Evolutionary conservation across 2,329 filamentous ascomycete species (phyloP).

Genomic region (Periconia digitata): DNA sequence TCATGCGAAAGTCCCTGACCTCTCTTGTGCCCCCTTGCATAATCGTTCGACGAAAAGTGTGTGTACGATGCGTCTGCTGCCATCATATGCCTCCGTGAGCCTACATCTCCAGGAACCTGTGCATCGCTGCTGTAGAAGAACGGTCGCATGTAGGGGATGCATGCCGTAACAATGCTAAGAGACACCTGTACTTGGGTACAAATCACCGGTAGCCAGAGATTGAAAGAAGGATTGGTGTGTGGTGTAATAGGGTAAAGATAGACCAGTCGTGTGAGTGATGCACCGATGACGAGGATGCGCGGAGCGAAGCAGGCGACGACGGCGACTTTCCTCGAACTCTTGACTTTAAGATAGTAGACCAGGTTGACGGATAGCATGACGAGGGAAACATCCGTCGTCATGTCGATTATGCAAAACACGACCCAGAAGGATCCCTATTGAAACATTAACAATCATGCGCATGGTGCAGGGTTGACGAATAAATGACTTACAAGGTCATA

Average conservation of each 20-base stretch:
- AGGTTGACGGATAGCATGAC: slow-evolving; percentile 34
- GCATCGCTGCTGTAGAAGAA: slow-evolving; percentile 27
- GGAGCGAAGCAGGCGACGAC: slow-evolving; percentile 38
- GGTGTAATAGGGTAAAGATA: slow-evolving; percentile 33
- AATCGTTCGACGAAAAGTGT: slow-evolving; percentile 14
- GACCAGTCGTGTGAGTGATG: slow-evolving; percentile 29
- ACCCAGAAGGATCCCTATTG: slow-evolving; percentile 33
- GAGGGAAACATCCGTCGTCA: slow-evolving; percentile 33
- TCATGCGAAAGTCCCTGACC: slow-evolving; percentile 13
- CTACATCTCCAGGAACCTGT: slow-evolving; percentile 16
- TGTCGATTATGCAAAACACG: slow-evolving; percentile 36
- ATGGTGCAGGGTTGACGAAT: background rate
- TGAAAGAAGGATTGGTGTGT: slow-evolving; percentile 24
- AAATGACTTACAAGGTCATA: slow-evolving; percentile 28
- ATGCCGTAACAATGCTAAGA: slow-evolving; percentile 33
- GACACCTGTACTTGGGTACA: slow-evolving; percentile 32
- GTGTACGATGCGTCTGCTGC: slow-evolving; percentile 12
- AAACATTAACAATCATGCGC: slow-evolving; percentile 14
- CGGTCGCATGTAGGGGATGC: slow-evolving; percentile 37
- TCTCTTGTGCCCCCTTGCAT: slow-evolving; percentile 14
- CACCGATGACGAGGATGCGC: slow-evolving; percentile 28
- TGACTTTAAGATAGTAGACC: slow-evolving; percentile 29
- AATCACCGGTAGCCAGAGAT: slow-evolving; percentile 32
- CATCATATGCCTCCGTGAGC: slow-evolving; percentile 13
- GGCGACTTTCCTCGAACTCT: slow-evolving; percentile 24